These are phyloP conservation scores for Aspergillus viridinutans DNA, from an alignment of 2,329 filamentous ascomycete species.

Conservation along the genomic window DNA sequence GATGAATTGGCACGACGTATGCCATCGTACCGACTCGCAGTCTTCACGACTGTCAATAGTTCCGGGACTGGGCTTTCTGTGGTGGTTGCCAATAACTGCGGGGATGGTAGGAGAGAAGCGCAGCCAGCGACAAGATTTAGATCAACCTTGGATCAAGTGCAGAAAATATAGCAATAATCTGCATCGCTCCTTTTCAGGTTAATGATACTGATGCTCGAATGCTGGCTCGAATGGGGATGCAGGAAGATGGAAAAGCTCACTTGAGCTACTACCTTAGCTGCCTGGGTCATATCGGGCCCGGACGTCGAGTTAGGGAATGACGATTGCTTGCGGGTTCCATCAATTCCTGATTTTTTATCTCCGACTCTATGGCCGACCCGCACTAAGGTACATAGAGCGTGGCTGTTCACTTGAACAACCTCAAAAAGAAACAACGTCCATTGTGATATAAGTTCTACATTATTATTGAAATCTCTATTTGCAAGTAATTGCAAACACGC, in stretches of 20 bases:
- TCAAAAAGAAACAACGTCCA: background rate
- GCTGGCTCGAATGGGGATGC: background rate
- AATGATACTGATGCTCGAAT: background rate
- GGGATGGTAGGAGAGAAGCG: background rate
- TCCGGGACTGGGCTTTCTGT: background rate
- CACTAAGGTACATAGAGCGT: too few species aligned
- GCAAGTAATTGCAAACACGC: background rate
- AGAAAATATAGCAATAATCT: background rate
- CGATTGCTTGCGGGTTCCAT: background rate
- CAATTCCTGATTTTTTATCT: background rate
- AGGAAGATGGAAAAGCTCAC: background rate
- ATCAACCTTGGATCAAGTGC: background rate
- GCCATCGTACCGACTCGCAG: constrained; percentile 58
- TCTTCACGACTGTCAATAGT: background rate
- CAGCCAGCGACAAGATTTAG: background rate
- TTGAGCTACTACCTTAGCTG: background rate
- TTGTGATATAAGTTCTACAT: background rate
- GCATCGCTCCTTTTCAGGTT: background rate
- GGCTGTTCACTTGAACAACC: too few species aligned
- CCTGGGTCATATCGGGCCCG: background rate
- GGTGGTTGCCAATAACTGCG: background rate
- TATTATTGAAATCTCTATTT: background rate
- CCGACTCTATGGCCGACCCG: background rate
- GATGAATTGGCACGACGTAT: constrained; percentile 90
- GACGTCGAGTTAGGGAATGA: background rate